Conservation (phyloP, 352 stramenopile species). For the Peronospora farinosa region DNA sequence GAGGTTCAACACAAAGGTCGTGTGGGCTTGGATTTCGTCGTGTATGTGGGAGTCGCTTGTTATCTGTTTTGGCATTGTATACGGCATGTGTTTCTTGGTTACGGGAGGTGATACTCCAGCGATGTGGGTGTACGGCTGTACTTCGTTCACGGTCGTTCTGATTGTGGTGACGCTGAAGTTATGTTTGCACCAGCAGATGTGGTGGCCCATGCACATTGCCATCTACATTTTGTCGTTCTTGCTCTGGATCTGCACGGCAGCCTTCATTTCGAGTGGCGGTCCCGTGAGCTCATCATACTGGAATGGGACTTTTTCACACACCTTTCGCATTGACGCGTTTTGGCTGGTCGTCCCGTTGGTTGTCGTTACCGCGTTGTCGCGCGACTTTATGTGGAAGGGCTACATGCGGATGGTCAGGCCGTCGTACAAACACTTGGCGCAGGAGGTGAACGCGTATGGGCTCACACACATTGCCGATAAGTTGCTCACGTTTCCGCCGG, state of each 20-base stretch:
- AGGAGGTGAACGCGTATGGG: conserved; percentile 70
- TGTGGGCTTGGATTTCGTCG: conserved; percentile 76
- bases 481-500: conserved; percentile 71
- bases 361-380: conserved; percentile 58
- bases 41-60: conserved; percentile 80
- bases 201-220: conserved; percentile 62
- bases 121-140: conserved; percentile 92
- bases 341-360: conserved; percentile 75
- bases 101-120: conserved; percentile 84
- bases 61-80: conserved; percentile 81
- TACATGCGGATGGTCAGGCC: conserved; percentile 75
- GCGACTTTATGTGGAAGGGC: conserved; percentile 80
- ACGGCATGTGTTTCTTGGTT: conserved; percentile 70
- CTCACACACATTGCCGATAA: conserved; percentile 58
- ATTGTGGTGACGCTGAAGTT: conserved; percentile 94
- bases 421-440: conserved; percentile 81
- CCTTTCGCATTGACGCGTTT: conserved; percentile 61
- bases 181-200: conserved; percentile 81
- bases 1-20: conserved; percentile 81
- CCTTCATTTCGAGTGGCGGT: conserved; percentile 62
- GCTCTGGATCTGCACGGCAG: conserved; percentile 68
- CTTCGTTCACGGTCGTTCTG: conserved; percentile 91
- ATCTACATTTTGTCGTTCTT: conserved; percentile 64
- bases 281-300: conserved; percentile 78
- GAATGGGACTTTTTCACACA: conserved; percentile 75